These are phyloP conservation scores for Erodium texanum DNA, from an alignment of 441 rosid species.

Conservation along the genomic window DNA sequence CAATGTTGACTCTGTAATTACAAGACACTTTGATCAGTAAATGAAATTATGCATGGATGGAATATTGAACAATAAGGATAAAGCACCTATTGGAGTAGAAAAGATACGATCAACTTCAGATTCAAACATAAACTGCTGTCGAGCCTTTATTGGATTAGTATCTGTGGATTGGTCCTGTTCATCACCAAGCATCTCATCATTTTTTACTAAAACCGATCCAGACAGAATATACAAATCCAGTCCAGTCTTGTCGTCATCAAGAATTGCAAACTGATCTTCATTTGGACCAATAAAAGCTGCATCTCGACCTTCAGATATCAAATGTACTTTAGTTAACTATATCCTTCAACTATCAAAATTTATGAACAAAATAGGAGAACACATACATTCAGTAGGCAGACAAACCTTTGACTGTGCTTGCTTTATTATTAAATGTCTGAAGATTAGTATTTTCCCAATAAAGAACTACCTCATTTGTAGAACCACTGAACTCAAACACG, in stretches of 20 bases:
- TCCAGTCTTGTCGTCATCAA: slow-evolving; percentile 91
- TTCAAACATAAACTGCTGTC: slow-evolving; percentile 81
- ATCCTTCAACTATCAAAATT: slow-evolving; percentile 15
- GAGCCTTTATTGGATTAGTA: slow-evolving; percentile 65
- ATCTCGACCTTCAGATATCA: slow-evolving; percentile 59
- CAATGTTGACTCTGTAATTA: slow-evolving; percentile 78
- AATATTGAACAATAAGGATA: slow-evolving; percentile 15
- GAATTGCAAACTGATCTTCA: slow-evolving; percentile 88
- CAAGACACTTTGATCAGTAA: slow-evolving; percentile 31
- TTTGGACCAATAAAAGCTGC: slow-evolving; percentile 84
- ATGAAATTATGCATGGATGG: slow-evolving; percentile 10
- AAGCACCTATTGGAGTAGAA: slow-evolving; percentile 88
- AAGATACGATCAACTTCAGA: slow-evolving; percentile 86
- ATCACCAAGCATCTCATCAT: slow-evolving; percentile 53
- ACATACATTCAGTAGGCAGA: slow-evolving; percentile 15
- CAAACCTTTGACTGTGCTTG: slow-evolving; percentile 76
- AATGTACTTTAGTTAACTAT: slow-evolving; percentile 14
- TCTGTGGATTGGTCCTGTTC: slow-evolving; percentile 55
- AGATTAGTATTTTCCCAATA: slow-evolving; percentile 82
- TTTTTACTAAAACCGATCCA: slow-evolving; percentile 55
- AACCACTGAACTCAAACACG: slow-evolving; percentile 81
- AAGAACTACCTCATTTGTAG: slow-evolving; percentile 75
- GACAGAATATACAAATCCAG: slow-evolving; percentile 68
- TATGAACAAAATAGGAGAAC: slow-evolving; percentile 4
- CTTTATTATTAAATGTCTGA: slow-evolving; percentile 63